A percentile compares a stretch with the other conserved stretches of the same genome.
phyloP scores from a whole-genome alignment of 768 basidiomycete species.

The Filobasidium floriforme region DNA sequence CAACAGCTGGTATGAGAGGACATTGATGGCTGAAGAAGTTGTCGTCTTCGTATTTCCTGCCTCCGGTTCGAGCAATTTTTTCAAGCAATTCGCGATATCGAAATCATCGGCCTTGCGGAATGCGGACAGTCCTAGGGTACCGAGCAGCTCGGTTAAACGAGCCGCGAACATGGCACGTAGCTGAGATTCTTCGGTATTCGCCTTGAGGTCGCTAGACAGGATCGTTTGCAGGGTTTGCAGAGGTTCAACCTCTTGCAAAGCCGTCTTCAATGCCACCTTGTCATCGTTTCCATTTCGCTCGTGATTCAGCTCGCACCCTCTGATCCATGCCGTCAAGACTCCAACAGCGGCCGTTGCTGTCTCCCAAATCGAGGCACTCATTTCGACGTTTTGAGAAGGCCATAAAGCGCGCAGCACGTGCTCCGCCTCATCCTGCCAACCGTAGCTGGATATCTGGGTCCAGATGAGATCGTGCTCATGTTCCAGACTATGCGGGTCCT shows the following conservation, averaged over 20 bases:
- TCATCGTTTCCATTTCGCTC: constrained; percentile 61
- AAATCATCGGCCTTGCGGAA: too few species aligned
- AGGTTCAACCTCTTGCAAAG: too few species aligned
- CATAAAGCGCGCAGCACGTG: constrained; percentile 8
- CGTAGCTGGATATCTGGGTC: constrained; percentile 75
- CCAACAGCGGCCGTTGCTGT: constrained; percentile 48
- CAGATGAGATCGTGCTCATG: constrained; percentile 81
- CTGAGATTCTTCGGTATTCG: too few species aligned
- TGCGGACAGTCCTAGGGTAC: too few species aligned
- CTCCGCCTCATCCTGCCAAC: constrained; percentile 56
- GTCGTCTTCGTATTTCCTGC: too few species aligned
- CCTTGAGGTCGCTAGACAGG: too few species aligned
- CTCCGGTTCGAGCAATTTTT: too few species aligned
- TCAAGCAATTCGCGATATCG: too few species aligned
- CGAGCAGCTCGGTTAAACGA: too few species aligned
- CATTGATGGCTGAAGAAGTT: neutral
- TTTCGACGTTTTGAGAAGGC: neutral
- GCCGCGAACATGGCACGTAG: too few species aligned
- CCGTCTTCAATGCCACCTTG: constrained; percentile 11
- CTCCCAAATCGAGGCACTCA: constrained; percentile 29
- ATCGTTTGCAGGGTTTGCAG: too few species aligned
- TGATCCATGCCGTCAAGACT: constrained; percentile 61
- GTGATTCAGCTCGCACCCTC: constrained; percentile 67
- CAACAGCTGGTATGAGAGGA: neutral
- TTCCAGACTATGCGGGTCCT: constrained; percentile 82